A percentile compares a stretch with the other conserved stretches of the same genome.
Evolutionary conservation across 768 basidiomycete species (phyloP).

Genomic region (Panus rudis): DNA sequence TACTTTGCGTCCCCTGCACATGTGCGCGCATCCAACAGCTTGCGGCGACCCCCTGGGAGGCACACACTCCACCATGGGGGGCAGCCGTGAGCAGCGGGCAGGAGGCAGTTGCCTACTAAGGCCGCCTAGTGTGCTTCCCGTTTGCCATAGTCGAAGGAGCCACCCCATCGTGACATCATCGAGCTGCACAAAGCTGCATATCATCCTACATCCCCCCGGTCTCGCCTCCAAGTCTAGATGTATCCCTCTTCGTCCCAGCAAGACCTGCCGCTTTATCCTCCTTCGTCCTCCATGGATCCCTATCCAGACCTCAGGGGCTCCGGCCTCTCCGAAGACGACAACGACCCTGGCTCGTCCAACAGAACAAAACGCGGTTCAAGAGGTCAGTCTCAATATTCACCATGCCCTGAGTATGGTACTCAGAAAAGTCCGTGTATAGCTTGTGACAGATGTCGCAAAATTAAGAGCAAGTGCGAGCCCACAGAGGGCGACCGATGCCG

Average conservation of each 20-base stretch:
- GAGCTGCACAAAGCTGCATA: too few relatives aligned
- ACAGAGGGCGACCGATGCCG: slow-evolving; percentile 57
- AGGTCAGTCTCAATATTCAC: slow-evolving; percentile 10
- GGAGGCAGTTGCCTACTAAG: too few relatives aligned
- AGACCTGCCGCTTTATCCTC: too few relatives aligned
- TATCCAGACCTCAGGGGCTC: neutral
- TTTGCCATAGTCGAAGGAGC: too few relatives aligned
- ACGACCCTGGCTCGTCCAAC: slow-evolving; percentile 14
- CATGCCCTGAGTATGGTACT: neutral
- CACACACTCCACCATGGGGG: too few relatives aligned
- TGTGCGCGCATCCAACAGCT: too few relatives aligned
- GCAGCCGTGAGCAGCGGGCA: too few relatives aligned
- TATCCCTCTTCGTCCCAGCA: slow-evolving; percentile 5
- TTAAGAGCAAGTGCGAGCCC: slow-evolving; percentile 82
- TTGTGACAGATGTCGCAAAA: slow-evolving; percentile 84
- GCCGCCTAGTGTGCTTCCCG: too few relatives aligned
- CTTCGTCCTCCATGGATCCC: neutral
- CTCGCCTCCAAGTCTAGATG: neutral
- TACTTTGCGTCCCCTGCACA: too few relatives aligned
- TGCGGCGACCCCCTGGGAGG: too few relatives aligned
- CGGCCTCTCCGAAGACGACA: slow-evolving; percentile 15
- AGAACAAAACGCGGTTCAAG: slow-evolving; percentile 18
- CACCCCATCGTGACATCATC: too few relatives aligned
- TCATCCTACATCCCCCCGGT: neutral
- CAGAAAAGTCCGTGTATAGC: slow-evolving; percentile 33